Evolutionary conservation across 148 eudicot genomes (phyloP), one percentile per base, ranked within the genome.

Genomic region (Fallopia convolvulus): DNA sequence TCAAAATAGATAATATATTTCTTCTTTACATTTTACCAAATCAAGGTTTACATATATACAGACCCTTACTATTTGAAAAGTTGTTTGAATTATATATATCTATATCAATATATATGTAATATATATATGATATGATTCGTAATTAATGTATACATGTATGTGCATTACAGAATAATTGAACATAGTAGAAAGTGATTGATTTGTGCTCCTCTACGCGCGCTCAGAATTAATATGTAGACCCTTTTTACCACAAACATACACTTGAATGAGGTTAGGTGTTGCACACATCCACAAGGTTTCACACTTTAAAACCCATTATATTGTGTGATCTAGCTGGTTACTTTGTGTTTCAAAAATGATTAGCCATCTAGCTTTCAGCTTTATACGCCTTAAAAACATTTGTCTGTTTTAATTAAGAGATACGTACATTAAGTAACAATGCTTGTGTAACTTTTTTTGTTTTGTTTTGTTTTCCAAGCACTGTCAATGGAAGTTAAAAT

Each of bases 211-310:
- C 14, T 47, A 14, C 12, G 50, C 13, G 11, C 50, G 50, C 13
- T 47, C 50, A 0, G 0, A 26, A 26, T 47, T 47, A 47, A 47
- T 47, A 8, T 53, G 17, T 56, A 44, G 47, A 44, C 10, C 63
- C 26, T 56, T 53, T 56, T 56, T 56, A 56, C 63, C 20, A 0
- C 30, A 56, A 56, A 56, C 10, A 12, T 56, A 56, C 63, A 56
- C 23, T 20, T 56, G 26, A n/a, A 56, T 56, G 63, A 56, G 63
- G 63, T 56, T 56, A 56, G 63, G 63, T 56, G 63, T 56, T 56
- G 63, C 63, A 56, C 63, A 56, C 5, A 56, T 56, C 63, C 63
- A 56, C 63, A 56, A 50, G 63, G 63, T n/a, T 56, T 8, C 63
- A 56, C 63, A 56, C 3, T 20, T 21, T 26, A 26, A 21, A 8